Percentiles rank a stretch among this genome's conserved stretches.
Conservation (phyloP, 345 rosid species). For the Brassica nigra region DNA sequence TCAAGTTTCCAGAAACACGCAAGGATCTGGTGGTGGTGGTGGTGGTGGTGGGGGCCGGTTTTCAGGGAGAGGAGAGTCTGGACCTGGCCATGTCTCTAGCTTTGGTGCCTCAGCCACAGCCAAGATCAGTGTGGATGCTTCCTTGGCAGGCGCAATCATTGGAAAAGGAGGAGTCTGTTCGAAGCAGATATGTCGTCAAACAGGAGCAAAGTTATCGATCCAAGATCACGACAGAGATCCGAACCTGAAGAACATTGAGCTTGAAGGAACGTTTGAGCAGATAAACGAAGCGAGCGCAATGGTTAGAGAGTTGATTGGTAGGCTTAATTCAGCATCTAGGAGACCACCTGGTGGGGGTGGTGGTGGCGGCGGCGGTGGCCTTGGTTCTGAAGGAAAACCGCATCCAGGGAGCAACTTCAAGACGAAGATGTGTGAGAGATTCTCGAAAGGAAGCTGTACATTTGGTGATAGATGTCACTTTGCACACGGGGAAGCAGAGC, state of each 20-base stretch:
- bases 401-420: constrained; percentile 63
- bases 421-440: constrained; percentile 85
- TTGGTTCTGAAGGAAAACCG: constrained; percentile 41
- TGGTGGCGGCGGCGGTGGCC: constrained; percentile 18
- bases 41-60: constrained; percentile 69
- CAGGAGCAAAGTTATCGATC: constrained; percentile 90
- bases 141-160: constrained; percentile 92
- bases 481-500: constrained; percentile 87
- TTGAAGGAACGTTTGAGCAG: constrained; percentile 96
- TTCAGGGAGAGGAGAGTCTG: constrained; percentile 83
- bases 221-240: constrained; percentile 85
- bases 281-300: constrained; percentile 93
- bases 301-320: constrained; percentile 85
- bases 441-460: constrained; percentile 73
- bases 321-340: constrained; percentile 54
- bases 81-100: constrained; percentile 70
- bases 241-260: constrained; percentile 80
- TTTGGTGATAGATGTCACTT: constrained; percentile 93
- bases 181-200: constrained; percentile 80
- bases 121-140: constrained; percentile 88
- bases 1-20: constrained; percentile 57
- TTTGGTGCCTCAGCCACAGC: constrained; percentile 92
- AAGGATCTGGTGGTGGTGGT: constrained; percentile 49
- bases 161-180: constrained; percentile 95
- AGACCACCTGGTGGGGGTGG: constrained; percentile 38